A percentile compares a stretch with the other conserved stretches of the same genome.
Conservation (phyloP, 208 protist species). For the Trypanosoma brucei region DNA sequence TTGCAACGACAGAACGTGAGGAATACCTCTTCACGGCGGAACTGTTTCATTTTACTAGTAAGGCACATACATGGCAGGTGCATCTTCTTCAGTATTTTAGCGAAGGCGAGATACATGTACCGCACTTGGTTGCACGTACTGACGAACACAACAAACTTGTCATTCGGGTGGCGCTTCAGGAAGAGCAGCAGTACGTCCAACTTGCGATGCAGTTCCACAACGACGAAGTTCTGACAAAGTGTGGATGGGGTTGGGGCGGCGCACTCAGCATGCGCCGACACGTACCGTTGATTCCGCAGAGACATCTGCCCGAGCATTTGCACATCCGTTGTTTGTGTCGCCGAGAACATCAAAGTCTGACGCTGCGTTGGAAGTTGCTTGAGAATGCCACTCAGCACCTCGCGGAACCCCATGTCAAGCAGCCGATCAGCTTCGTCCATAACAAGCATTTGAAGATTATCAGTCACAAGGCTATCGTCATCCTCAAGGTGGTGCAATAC, state of each 20-base stretch:
- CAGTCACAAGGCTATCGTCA: conserved; percentile 83
- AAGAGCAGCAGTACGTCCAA: conserved; percentile 97
- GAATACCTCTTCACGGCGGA: conserved; percentile 88
- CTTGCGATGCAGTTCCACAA: conserved; percentile 92
- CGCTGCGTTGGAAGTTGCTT: conserved; percentile 77
- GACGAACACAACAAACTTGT: conserved; percentile 98
- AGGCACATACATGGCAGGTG: conserved; percentile 89
- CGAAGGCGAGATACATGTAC: conserved; percentile 91
- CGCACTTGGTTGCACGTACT: conserved; percentile 97
- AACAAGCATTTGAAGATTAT: conserved; percentile 95
- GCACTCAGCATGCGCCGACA: conserved; percentile 90
- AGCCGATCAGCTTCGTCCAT: conserved; percentile 99
- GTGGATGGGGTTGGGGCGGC: conserved; percentile 78
- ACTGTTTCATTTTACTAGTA: conserved; percentile 93
- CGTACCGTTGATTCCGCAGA: conserved; percentile 93
- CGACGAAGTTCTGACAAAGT: conserved; percentile 93
- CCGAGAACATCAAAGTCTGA: conserved; percentile 99
- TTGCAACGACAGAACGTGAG: conserved; percentile 87
- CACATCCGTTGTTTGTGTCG: conserved; percentile 97
- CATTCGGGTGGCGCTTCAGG: conserved; percentile 93
- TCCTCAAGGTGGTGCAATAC: conserved; percentile 99
- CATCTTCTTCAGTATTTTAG: conserved; percentile 89
- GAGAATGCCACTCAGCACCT: conserved; percentile 93
- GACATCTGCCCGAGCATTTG: conserved; percentile 91
- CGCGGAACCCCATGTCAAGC: conserved; percentile 97